Base-by-base conservation (phyloP, 83 land plant species). In the Diphasiastrum complanatum region DNA sequence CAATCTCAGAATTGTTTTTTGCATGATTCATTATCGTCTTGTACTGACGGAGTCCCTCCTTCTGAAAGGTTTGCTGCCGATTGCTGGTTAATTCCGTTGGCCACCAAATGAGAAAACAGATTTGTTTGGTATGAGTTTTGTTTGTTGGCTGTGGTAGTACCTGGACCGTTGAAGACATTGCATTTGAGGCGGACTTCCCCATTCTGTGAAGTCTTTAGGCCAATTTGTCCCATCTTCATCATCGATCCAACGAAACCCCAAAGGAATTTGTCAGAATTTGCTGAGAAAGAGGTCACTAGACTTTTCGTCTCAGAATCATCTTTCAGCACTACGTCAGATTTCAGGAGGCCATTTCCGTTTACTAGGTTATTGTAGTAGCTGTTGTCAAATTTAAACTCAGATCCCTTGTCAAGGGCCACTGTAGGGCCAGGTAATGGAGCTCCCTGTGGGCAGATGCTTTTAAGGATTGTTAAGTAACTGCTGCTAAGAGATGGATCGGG, bases 321-420 rank as follows among this genome's bases (percentile, higher is more conserved):
- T 6, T 14, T 30, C 4, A 54, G 58, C 5, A 5, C 58, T 25
- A 25, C 33, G 58, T 54, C 58, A 6, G 58, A 22, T 54, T 20
- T 28, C 33, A 54, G 58, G 10, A 54, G 36, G n/a, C 58, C 58
- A 5, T 25, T 6, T 11, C 33, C 33, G 33, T 6, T n/a, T 14
- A 54, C n/a, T 4, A 54, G 34, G 36, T 54, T 8, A 4, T 28
- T 22, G 33, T 26, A 54, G n/a, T 54, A 54, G 33, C 33, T 54
- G 58, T 54, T 54, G 33, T 54, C 58, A 22, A 54, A 22, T 25
- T 23, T 28, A 8, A 54, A 54, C 58, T 54, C 58, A 4, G 58
- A 5, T 4, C 34, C 29, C 5, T 33, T 18, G 58, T 54, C 58
- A 14, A 54, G 33, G 10, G 34, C 58, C 33, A 54, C 58, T 6